phyloP scores from a whole-genome alignment of 192 early-diverging fungal genomes.

The Coemansia sp. region DNA sequence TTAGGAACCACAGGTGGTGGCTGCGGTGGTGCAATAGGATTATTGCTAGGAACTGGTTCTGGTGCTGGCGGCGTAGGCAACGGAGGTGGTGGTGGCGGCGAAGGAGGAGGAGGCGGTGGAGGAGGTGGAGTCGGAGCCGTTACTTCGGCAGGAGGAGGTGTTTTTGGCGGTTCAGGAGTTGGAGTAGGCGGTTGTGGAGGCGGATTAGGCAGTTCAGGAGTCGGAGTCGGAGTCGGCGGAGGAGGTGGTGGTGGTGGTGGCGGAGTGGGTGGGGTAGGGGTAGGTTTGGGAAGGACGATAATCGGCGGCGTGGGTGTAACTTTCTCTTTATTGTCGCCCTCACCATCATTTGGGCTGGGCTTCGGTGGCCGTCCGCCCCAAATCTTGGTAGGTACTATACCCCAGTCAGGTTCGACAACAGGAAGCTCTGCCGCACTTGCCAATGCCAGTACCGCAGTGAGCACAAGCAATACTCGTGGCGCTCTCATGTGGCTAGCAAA shows the following conservation, averaged over 20 bases:
- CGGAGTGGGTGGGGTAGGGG: neutral
- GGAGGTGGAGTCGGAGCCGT: neutral
- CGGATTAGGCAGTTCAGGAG: neutral
- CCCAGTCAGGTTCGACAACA: constrained; percentile 13
- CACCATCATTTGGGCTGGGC: no score
- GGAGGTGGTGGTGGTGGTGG: neutral
- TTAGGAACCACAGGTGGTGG: neutral
- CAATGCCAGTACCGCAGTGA: neutral
- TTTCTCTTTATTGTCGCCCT: neutral
- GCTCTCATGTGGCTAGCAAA: neutral
- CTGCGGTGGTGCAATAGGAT: neutral
- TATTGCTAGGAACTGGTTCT: neutral
- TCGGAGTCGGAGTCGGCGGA: no score
- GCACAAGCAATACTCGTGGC: neutral
- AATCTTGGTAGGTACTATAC: neutral
- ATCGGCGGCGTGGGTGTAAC: neutral
- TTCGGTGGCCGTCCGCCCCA: neutral
- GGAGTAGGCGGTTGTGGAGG: neutral
- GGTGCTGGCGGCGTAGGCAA: neutral
- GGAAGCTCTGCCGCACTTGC: neutral
- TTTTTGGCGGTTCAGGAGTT: neutral
- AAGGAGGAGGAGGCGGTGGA: neutral
- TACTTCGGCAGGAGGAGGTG: neutral
- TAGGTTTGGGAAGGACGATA: neutral
- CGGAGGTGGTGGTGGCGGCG: neutral